These are phyloP conservation scores for Paramecium primaurelia DNA, from an alignment of 73 alveolate genomes.

Conservation along the genomic window DNA sequence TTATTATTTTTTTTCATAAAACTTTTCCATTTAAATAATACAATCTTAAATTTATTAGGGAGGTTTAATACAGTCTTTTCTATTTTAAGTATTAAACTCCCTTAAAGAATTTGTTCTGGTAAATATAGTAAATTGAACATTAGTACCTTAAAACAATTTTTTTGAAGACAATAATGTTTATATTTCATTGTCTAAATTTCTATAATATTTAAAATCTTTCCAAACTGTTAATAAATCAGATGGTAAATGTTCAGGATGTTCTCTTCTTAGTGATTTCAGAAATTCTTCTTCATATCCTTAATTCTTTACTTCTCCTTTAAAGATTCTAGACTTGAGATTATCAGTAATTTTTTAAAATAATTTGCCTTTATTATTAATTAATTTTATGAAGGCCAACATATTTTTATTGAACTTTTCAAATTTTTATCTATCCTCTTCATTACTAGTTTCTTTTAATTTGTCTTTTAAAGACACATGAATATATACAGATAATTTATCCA, in stretches of 20 bases:
- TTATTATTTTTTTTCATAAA: not conserved
- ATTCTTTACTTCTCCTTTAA: not conserved
- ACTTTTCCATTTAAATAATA: not conserved
- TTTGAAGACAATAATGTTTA: not conserved
- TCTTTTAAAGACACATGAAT: not conserved
- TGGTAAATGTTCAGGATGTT: conserved; percentile 1
- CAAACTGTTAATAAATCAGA: not conserved
- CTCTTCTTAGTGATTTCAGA: not conserved
- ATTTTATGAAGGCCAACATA: not conserved
- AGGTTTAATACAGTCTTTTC: not conserved
- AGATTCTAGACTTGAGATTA: not conserved
- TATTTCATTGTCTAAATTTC: not conserved
- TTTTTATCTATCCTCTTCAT: not conserved
- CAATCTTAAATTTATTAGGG: not conserved
- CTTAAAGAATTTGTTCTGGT: not conserved
- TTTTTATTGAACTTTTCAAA: not conserved
- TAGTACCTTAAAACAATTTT: not conserved
- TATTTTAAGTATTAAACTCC: not conserved
- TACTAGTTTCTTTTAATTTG: not conserved
- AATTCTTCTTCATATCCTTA: not conserved
- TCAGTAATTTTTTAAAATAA: not conserved
- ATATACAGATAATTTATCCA: not conserved
- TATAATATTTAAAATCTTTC: not conserved
- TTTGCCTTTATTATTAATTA: not conserved
- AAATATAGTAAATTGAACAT: not conserved